Percentiles rank a stretch among this genome's conserved stretches.
Conservation (phyloP, 176 grass and related monocot species). For the Aegilops umbellulata region DNA sequence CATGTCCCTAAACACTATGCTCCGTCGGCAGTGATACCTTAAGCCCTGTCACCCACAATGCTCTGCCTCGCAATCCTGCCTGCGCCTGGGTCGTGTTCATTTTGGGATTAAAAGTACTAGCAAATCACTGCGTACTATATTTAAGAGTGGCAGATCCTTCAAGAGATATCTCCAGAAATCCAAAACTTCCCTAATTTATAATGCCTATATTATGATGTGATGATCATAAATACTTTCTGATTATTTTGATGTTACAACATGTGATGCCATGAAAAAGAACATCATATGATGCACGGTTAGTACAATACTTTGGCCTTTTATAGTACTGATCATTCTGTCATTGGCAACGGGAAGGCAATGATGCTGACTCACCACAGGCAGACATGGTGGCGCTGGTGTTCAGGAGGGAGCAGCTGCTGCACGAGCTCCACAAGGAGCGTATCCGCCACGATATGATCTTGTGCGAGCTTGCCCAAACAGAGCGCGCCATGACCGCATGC, state of each 20-base stretch:
- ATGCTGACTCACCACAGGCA: background rate
- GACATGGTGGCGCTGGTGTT: background rate
- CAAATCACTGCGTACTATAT: background rate
- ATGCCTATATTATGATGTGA: background rate
- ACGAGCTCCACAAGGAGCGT: conserved; percentile 9
- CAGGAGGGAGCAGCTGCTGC: conserved; percentile 16
- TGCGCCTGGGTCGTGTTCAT: background rate
- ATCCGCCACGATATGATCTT: conserved; percentile 26
- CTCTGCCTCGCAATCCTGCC: background rate
- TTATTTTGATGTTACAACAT: background rate
- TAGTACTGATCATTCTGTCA: background rate
- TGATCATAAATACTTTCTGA: background rate
- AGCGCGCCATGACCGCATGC: conserved; percentile 1
- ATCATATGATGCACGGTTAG: background rate
- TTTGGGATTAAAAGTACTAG: background rate
- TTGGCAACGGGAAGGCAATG: background rate
- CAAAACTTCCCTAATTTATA: background rate
- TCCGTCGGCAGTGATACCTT: background rate
- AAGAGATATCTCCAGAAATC: background rate
- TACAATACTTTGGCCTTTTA: background rate
- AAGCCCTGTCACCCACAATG: background rate
- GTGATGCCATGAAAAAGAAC: background rate
- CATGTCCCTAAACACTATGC: background rate
- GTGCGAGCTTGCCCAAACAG: conserved; percentile 22
- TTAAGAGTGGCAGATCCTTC: background rate